Base-by-base conservation (phyloP, 192 early-diverging fungal species). In the Backusella parvicylindrica region DNA sequence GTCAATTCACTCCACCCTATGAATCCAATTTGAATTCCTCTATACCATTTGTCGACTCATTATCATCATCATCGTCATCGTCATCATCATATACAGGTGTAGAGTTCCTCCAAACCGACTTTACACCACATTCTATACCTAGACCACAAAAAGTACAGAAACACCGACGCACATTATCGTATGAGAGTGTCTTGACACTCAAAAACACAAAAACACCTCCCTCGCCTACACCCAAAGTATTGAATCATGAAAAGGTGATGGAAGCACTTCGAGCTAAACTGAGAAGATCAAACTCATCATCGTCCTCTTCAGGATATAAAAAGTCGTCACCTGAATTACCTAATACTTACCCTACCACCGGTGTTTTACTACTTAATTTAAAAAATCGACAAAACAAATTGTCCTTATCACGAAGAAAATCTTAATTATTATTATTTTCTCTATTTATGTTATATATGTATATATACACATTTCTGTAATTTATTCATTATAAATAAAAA, bases 181-280 rank as follows among this genome's bases (percentile, higher is more conserved):
- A 68, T 68, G 66, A 68, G 21, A 68, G 66, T 37, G 36, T 68
- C 32, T 23, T 68, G 32, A 36, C 66, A 13, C 21, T 68, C 2
- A 68, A 60, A 28, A 28, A 28, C 26, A 60, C 21, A 28, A 28
- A 60, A 60, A 28, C 66, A 33, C 26, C 66, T 8, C 21, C 66
- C 33, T 26, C n/a, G 2, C 4, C 66, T 1, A 12, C 66, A n/a
- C 16, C 70, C 5, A 47, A 41, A 23, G 26, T 31, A 30, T 32
- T 71, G 21, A 43, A 56, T 49, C 70, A 71, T 12, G 32, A 71
- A 31, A 71, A 47, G 9, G 70, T 71, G 12, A 71, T 71, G 70
- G 70, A 71, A 16, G 70, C 70, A 5, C 70, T 71, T 50, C 70
- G 70, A 6, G 70, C 70, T n/a, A 71, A 71, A 18, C 41, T 71